Percentiles rank a stretch among this genome's conserved stretches.
Evolutionary conservation across 2,329 filamentous ascomycete genomes (phyloP).

Genomic region (Pseudogymnoascus sp.): DNA sequence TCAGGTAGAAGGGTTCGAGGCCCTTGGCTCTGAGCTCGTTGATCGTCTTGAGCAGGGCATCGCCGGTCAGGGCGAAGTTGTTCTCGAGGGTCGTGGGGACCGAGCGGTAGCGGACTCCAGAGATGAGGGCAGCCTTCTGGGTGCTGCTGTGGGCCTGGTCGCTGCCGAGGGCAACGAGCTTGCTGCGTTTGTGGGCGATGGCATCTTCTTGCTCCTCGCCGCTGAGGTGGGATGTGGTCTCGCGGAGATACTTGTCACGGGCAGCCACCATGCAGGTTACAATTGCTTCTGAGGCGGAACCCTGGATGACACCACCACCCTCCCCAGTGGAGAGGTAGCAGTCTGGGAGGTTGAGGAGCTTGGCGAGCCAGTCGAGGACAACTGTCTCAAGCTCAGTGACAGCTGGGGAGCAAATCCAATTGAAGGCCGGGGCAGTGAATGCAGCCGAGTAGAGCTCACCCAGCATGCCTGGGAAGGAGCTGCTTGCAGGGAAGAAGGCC

Average conservation of each 20-base stretch:
- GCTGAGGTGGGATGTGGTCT: slow-evolving; percentile 43
- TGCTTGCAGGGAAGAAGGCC: slow-evolving; percentile 83
- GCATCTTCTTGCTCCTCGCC: slow-evolving; percentile 59
- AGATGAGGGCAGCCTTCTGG: slow-evolving; percentile 78
- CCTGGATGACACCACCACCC: slow-evolving; percentile 89
- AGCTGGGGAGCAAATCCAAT: slow-evolving; percentile 90
- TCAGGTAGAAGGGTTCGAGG: slow-evolving; percentile 79
- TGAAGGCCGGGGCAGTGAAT: slow-evolving; percentile 87
- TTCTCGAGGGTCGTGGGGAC: slow-evolving; percentile 55
- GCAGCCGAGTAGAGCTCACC: slow-evolving; percentile 88
- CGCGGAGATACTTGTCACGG: slow-evolving; percentile 65
- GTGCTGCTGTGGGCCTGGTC: slow-evolving; percentile 75
- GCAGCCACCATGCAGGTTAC: slow-evolving; percentile 83
- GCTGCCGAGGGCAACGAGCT: slow-evolving; percentile 72
- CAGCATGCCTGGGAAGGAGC: slow-evolving; percentile 75
- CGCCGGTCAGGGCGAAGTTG: slow-evolving; percentile 62
- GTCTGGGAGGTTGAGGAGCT: slow-evolving; percentile 62
- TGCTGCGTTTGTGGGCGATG: slow-evolving; percentile 55
- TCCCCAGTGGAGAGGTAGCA: slow-evolving; percentile 65
- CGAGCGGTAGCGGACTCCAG: slow-evolving; percentile 70
- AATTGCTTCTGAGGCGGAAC: slow-evolving; percentile 79
- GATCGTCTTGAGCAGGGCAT: slow-evolving; percentile 51
- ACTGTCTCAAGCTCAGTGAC: slow-evolving; percentile 91
- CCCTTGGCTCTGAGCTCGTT: slow-evolving; percentile 57
- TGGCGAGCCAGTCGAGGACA: slow-evolving; percentile 83